phyloP scores from a whole-genome alignment of 2,329 filamentous ascomycete species.

The Aphanoascus verrucosus region DNA sequence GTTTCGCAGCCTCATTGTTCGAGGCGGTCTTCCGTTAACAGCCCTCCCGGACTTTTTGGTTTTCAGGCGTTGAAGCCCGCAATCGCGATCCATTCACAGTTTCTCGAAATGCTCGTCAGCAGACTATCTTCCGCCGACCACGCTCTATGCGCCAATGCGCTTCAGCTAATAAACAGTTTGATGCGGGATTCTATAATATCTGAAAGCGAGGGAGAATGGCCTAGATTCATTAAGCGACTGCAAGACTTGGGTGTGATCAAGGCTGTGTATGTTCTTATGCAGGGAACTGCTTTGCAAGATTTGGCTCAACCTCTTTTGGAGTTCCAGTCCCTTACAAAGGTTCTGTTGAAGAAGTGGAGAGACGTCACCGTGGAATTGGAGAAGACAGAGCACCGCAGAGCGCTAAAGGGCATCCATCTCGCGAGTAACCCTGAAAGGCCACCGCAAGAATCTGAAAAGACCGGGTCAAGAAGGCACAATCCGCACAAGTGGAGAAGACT shows the following conservation, averaged over 20 bases:
- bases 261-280: slow-evolving; percentile 86
- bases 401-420: slow-evolving; percentile 74
- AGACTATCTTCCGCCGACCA: slow-evolving; percentile 91
- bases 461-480: slow-evolving; percentile 61
- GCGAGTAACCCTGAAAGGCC: slow-evolving; percentile 62
- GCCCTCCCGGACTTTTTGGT: slow-evolving; percentile 58
- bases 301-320: slow-evolving; percentile 80
- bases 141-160: slow-evolving; percentile 83
- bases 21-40: slow-evolving; percentile 32
- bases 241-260: slow-evolving; percentile 90
- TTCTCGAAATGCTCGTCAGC: slow-evolving; percentile 85
- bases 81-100: slow-evolving; percentile 81
- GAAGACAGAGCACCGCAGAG: slow-evolving; percentile 74
- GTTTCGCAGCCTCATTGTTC: slow-evolving; percentile 69
- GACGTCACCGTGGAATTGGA: slow-evolving; percentile 77
- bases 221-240: slow-evolving; percentile 83
- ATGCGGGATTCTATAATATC: slow-evolving; percentile 82
- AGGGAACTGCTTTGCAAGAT: slow-evolving; percentile 83
- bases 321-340: slow-evolving; percentile 84
- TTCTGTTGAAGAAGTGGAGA: slow-evolving; percentile 77
- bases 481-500: slow-evolving; percentile 87
- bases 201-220: slow-evolving; percentile 75
- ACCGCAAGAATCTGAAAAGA: slow-evolving; percentile 24
- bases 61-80: slow-evolving; percentile 88
- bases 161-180: slow-evolving; percentile 89